Evolutionary conservation across 306 rosid species (phyloP).

Genomic region (Castanea crenata): DNA sequence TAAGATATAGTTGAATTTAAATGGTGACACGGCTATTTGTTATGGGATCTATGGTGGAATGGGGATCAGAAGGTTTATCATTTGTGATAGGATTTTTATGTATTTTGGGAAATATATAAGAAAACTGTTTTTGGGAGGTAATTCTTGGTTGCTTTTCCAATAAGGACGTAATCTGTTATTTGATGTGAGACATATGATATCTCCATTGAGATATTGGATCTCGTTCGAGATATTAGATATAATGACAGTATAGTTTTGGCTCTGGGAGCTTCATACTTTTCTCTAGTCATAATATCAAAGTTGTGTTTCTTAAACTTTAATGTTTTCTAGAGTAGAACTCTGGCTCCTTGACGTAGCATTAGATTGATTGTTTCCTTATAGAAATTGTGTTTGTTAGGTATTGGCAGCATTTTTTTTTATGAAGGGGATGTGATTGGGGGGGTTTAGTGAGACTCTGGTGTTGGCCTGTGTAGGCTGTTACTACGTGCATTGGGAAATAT

Average conservation of each 20-base stretch:
- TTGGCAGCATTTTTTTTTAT: not conserved
- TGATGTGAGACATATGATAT: not conserved
- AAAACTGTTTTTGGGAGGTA: constrained; percentile 1
- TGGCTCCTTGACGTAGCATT: not conserved
- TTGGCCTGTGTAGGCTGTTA: not conserved
- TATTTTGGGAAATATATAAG: not conserved
- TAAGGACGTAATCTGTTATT: not conserved
- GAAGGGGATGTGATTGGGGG: not conserved
- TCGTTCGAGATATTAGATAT: not conserved
- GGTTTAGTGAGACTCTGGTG: not conserved
- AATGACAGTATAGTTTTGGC: not conserved
- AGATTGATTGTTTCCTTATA: not conserved
- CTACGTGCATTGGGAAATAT: not conserved
- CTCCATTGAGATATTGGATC: not conserved
- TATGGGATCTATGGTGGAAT: not conserved
- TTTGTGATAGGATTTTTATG: not conserved
- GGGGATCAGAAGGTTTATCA: not conserved
- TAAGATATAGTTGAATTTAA: constrained; percentile 4
- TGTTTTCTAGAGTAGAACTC: not conserved
- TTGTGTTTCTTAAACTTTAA: not conserved
- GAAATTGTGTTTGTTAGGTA: not conserved
- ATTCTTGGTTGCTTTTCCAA: not conserved
- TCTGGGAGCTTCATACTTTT: not conserved
- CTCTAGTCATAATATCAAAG: not conserved
- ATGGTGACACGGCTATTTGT: not conserved